Evolutionary conservation across 192 early-diverging fungal genomes (phyloP), one percentile per base, ranked within the genome.

Genomic region (Chytriomyces hyalinus): DNA sequence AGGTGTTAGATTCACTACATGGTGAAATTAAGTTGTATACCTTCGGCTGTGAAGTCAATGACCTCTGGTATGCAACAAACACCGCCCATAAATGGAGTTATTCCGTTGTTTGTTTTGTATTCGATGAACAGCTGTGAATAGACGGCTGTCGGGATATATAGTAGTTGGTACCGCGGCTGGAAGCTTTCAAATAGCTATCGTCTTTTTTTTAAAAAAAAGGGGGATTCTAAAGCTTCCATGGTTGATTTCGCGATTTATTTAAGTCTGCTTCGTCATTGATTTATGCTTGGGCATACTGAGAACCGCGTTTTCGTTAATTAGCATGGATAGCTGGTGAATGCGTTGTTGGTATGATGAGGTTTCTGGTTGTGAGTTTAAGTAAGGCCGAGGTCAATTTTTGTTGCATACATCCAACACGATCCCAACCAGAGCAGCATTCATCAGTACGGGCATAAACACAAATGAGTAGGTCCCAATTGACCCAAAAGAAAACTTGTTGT

Each of bases 41-140:
- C 71, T 61, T 61, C 59, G 60, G 60, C 20, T 6, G 71, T 47
- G 60, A 73, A 73, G 43, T 73, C 71, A 48, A 73, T 73, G 8
- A 62, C 71, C 48, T 73, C 71, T 5, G 71, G 71, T 62, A 62
- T 73, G 26, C 71, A 73, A 73, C 71, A 73, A 6, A n/a, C 11
- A 9, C 45, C 61, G 6, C 71, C 71, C 71, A 73, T 73, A 3
- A 4, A 57, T 20, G 36, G 36, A 36, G 53, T 20, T 57, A 57
- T 5, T 57, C 53, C 13, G 53, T 57, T 57, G 4, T n/a, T 57
- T n/a, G 24, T 26, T 26, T 26, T 26, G 15, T 13, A n/a, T 13
- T 13, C 15, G 15, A 57, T n/a, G 53, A 20, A 57, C 53, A 57
- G 53, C 53, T 57, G 36, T 36, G 3, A 57, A 57, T 57, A 20